Base-by-base conservation (phyloP, 1,284 basidiomycete species). In the Apiotrichum gamsii region DNA sequence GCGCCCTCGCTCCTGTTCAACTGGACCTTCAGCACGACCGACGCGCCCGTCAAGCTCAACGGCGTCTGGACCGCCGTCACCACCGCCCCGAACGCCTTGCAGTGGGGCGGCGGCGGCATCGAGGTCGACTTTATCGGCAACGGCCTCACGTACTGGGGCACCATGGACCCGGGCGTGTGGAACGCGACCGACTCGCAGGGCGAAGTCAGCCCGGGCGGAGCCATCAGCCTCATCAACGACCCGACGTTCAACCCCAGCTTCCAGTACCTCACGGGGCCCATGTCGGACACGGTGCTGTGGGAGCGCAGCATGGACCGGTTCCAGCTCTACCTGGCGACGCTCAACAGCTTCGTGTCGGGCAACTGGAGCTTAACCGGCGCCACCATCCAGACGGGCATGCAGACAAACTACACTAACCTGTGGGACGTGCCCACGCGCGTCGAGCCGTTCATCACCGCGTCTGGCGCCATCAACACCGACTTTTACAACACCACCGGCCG, bases 401-500 rank as follows among this genome's bases (percentile, higher is more conserved):
- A 39, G 24, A 16, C 8, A 14, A 16, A 5, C 19, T 23, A 23
- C 14, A 24, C 37, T 8, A 28, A 23, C 24, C 37, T 39, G n/a
- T 14, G 14, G 5, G 37, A 39, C 8, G 37, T 39, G 5, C 23
- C 23, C 10, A 39, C 37, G 23, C 37, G 37, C 37, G n/a, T 18
- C 4, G 37, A 39, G 24, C 25, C 25, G 6, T 28, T 39, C 10
- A 15, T 39, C 24, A 15, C 8, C 23, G 37, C 6, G 6, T 15
- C 25, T 16, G 24, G 24, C 16, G 18, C 13, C 4, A 13, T 39
- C 24, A 39, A 39, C 24, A 3, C 23, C 15, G n/a, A n/a, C n/a
- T 39, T 39, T 28, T 39, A 39, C 24, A 39, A 39, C n/a, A 25
- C n/a, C 5, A 39, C 37, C 16, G 37, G 37, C 5, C 37, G 37